phyloP scores from a whole-genome alignment of 2,329 filamentous ascomycete species.

The Chalara sp. region DNA sequence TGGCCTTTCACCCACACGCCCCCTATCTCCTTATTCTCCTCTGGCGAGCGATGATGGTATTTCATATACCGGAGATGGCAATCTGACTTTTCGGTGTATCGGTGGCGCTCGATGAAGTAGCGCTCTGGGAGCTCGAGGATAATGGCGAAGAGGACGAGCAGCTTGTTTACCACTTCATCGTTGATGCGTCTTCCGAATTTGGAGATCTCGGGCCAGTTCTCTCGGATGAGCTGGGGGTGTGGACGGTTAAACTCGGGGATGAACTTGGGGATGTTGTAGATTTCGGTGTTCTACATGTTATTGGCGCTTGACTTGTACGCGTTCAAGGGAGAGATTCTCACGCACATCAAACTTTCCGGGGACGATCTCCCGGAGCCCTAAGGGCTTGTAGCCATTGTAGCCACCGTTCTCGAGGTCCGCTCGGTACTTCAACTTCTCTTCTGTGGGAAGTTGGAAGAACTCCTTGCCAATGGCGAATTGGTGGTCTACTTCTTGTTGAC shows the following conservation, averaged over 20 bases:
- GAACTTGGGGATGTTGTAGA: slow-evolving; percentile 54
- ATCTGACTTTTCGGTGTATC: slow-evolving; percentile 47
- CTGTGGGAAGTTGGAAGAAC: slow-evolving; percentile 47
- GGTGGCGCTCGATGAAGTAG: slow-evolving; percentile 44
- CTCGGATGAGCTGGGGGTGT: slow-evolving; percentile 39
- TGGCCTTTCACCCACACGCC: slow-evolving; percentile 39
- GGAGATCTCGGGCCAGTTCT: slow-evolving; percentile 46
- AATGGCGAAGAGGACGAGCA: slow-evolving; percentile 53
- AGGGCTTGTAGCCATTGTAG: slow-evolving; percentile 50
- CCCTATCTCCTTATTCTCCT: slow-evolving; percentile 38
- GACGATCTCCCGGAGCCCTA: slow-evolving; percentile 25
- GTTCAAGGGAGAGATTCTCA: slow-evolving; percentile 38
- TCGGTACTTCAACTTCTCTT: slow-evolving; percentile 50
- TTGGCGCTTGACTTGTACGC: background rate
- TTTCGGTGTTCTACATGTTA: slow-evolving; percentile 43
- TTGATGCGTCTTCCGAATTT: slow-evolving; percentile 33
- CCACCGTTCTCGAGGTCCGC: slow-evolving; percentile 43
- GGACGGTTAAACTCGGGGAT: slow-evolving; percentile 33
- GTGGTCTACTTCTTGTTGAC: slow-evolving; percentile 50
- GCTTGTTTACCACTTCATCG: slow-evolving; percentile 47
- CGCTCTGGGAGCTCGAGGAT: slow-evolving; percentile 53
- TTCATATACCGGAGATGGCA: slow-evolving; percentile 55
- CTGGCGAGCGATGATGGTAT: slow-evolving; percentile 40
- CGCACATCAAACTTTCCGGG: slow-evolving; percentile 32
- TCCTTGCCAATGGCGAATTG: slow-evolving; percentile 56